Base-by-base conservation (phyloP, 805 yeast species). In the Ogataea degrootiae region DNA sequence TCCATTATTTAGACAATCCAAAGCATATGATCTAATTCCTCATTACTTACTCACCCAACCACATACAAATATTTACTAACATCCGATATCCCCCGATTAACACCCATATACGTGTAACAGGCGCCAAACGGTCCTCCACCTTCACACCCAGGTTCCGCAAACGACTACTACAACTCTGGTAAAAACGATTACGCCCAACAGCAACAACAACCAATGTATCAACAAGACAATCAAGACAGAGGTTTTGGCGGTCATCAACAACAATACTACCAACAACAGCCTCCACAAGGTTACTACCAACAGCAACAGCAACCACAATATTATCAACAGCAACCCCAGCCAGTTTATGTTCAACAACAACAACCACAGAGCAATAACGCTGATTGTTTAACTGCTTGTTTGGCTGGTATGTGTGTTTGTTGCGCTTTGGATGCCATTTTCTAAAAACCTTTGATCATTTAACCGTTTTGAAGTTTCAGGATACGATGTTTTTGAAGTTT, bases 331-430 rank as follows among this genome's bases (percentile, higher is more conserved):
- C 72, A 63, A 50, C 79, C 67, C 45, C 80, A 76, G 54, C 80
- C 81, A 0, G 69, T 76, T 11, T 76, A 76, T 44, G 80, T 76
- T 21, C 82, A 77, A 54, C 82, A 76, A 54, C 81, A 75, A 54
- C 74, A 63, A 43, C 74, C 72, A 7, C 71, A 63, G 34, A 54
- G 55, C 33, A 58, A 59, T 21, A 69, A 67, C 42, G 68, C 67
- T 45, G 60, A 62, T 50, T 78, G 82, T 63, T 64, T 76, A 55
- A 64, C 75, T 56, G 82, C 76, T 12, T 77, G 82, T 67, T 59
- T 78, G 40, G 81, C 77, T 21, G 80, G 77, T 22, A 47, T 77
- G 60, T 78, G 83, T 72, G 52, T 77, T 49, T 78, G 83, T 59
- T 77, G 79, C 60, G 73, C 82, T 23, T 55, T 78, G 49, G 82